Percentiles rank a stretch among this genome's conserved stretches.
Conservation (phyloP, 495 filamentous ascomycete genomes). For the Lophiostoma macrostomum region DNA sequence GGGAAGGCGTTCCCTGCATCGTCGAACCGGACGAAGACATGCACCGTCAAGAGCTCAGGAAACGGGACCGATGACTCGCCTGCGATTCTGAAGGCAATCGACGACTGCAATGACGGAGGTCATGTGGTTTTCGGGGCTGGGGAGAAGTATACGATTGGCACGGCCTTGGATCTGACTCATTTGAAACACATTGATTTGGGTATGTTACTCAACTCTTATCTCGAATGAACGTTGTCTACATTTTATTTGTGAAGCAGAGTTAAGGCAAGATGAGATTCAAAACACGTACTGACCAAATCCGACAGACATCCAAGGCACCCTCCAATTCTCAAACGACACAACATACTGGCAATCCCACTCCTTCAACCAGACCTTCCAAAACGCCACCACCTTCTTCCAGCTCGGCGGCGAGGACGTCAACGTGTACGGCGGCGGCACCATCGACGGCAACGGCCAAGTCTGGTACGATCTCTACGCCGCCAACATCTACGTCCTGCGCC, state of each 20-base stretch:
- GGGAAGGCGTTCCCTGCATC: constrained; percentile 31
- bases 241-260: no score
- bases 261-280: no score
- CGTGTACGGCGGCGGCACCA: constrained; percentile 60
- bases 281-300: constrained; percentile 6
- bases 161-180: constrained; percentile 62
- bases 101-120: constrained; percentile 65
- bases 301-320: constrained; percentile 52
- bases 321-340: constrained; percentile 63
- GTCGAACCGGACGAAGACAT: constrained; percentile 25
- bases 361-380: constrained; percentile 62
- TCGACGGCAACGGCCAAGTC: constrained; percentile 66
- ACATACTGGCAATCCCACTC: constrained; percentile 63
- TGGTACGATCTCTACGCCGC: constrained; percentile 57
- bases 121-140: constrained; percentile 58
- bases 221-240: no score
- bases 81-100: constrained; percentile 56
- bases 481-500: constrained; percentile 51
- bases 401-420: constrained; percentile 67
- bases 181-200: constrained; percentile 60
- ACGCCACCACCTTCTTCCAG: constrained; percentile 66
- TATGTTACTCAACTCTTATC: constrained; percentile 10
- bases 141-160: constrained; percentile 60
- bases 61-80: constrained; percentile 56
- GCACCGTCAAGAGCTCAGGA: constrained; percentile 37